Percentiles rank a stretch among this genome's conserved stretches.
Evolutionary conservation across 306 rosid genomes (phyloP).

Genomic region (Sechiopsis laciniata): DNA sequence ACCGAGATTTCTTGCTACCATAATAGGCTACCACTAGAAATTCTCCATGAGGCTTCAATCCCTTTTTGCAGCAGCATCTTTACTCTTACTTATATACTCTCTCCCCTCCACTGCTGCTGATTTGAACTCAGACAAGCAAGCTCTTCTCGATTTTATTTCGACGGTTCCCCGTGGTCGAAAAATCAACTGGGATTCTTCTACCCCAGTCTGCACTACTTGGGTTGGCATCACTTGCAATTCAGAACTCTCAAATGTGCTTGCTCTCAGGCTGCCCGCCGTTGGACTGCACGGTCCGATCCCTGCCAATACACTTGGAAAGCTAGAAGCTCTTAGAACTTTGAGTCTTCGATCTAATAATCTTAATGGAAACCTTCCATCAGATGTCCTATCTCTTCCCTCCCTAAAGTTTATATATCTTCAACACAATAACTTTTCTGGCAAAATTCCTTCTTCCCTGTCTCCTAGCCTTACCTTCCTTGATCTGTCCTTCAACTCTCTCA

Average conservation of each 20-base stretch:
- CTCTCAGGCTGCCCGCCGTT: conserved; percentile 63
- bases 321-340: conserved; percentile 49
- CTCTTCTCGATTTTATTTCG: conserved; percentile 64
- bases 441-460: conserved; percentile 45
- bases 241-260: conserved; percentile 40
- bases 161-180: conserved; percentile 62
- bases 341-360: conserved; percentile 75
- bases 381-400: conserved; percentile 61
- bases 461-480: conserved; percentile 52
- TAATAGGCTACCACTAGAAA: conserved; percentile 19
- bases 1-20: conserved; percentile 17
- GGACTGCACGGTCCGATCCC: conserved; percentile 66
- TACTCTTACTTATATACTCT: conserved; percentile 34
- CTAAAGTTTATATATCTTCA: conserved; percentile 54
- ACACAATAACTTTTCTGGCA: conserved; percentile 57
- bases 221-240: conserved; percentile 56
- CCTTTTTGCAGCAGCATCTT: conserved; percentile 25
- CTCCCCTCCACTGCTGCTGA: conserved; percentile 39
- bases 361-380: conserved; percentile 58
- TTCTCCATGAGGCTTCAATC: conserved; percentile 44
- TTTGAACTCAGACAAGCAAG: conserved; percentile 64
- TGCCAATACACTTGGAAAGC: conserved; percentile 55
- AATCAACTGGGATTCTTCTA: conserved; percentile 53
- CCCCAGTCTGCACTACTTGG: conserved; percentile 68
- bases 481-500: conserved; percentile 64